phyloP scores from a whole-genome alignment of 257 asterid species.

The Nicotiana obtusifolia region DNA sequence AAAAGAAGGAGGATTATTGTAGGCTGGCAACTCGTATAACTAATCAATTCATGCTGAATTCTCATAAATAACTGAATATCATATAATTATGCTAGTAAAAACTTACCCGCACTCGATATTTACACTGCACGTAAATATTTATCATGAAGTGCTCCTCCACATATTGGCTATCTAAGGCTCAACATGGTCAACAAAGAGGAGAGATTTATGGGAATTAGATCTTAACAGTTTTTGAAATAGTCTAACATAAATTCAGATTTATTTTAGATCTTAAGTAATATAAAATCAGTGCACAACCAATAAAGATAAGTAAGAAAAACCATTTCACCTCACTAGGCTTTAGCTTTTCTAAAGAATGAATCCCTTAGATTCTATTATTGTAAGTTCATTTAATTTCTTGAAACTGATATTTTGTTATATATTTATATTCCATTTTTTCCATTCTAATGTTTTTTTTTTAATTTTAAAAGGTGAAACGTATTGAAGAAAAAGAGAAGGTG shows the following conservation, averaged over 20 bases:
- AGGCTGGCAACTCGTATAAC: no score
- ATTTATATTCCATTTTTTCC: background rate
- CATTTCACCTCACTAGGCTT: background rate
- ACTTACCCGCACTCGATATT: no score
- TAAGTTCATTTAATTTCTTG: slow-evolving; percentile 2
- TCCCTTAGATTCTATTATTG: background rate
- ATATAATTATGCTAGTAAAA: no score
- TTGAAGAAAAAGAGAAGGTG: slow-evolving; percentile 1
- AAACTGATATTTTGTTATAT: background rate
- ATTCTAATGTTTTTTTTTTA: background rate
- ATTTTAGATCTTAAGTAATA: background rate
- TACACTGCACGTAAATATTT: no score
- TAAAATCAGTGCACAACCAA: background rate
- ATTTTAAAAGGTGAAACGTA: background rate
- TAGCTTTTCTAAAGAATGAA: background rate
- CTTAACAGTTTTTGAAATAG: background rate
- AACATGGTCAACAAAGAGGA: background rate
- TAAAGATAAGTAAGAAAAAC: background rate
- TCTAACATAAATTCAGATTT: background rate
- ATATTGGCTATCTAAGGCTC: no score
- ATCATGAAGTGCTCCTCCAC: no score
- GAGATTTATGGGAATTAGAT: background rate
- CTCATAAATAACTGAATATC: no score
- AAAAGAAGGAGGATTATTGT: no score
- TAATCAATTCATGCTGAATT: no score